These are phyloP conservation scores for Pythium phragmitis DNA, from an alignment of 352 stramenopile species.

Conservation along the genomic window DNA sequence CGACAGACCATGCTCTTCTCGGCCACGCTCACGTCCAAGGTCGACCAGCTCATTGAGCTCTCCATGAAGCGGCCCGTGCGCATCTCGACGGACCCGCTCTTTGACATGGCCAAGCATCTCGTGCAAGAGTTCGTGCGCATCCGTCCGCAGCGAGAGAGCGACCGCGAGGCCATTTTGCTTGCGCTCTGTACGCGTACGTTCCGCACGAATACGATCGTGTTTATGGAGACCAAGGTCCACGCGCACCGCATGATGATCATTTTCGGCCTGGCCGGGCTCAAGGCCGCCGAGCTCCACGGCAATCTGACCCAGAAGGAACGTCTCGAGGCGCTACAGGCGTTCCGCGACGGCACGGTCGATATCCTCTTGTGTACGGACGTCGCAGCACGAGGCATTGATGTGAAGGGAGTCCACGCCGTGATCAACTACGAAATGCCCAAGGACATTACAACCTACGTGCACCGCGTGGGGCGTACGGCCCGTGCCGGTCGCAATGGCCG, in stretches of 20 bases:
- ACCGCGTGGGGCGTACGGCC: constrained; percentile 98
- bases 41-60: constrained; percentile 96
- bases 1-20: constrained; percentile 99
- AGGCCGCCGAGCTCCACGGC: constrained; percentile 97
- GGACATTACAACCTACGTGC: constrained; percentile 97
- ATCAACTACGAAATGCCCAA: constrained; percentile 99
- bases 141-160: constrained; percentile 84
- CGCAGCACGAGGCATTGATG: constrained; percentile 97
- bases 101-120: constrained; percentile 94
- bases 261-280: constrained; percentile 94
- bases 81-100: constrained; percentile 92
- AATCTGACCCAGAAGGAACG: constrained; percentile 97
- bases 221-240: constrained; percentile 98
- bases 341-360: constrained; percentile 94
- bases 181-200: constrained; percentile 96
- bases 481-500: constrained; percentile 93
- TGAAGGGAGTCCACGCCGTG: constrained; percentile 96
- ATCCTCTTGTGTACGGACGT: constrained; percentile 98
- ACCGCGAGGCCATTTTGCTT: constrained; percentile 95
- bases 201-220: constrained; percentile 96
- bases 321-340: constrained; percentile 94
- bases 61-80: constrained; percentile 96
- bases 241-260: constrained; percentile 97
- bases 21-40: constrained; percentile 97
- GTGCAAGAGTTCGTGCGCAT: constrained; percentile 99